phyloP scores from a whole-genome alignment of 495 filamentous ascomycete species.

The Achaetomiella virescens region DNA sequence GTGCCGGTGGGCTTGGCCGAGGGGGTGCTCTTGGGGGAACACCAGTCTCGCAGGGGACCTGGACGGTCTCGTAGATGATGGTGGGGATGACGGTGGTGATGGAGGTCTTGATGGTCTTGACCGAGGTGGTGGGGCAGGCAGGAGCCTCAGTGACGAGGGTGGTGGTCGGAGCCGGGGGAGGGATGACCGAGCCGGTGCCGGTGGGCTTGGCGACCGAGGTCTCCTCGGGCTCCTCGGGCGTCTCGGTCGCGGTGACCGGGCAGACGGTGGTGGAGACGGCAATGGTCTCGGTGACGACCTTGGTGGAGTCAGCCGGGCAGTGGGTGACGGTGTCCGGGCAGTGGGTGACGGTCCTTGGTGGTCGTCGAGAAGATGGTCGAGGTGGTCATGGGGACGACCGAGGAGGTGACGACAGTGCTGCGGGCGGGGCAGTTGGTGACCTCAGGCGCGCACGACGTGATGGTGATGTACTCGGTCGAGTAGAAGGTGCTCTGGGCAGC shows the following conservation, averaged over 20 bases:
- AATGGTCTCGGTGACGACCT: conserved; percentile 29
- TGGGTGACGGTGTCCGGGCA: conserved; percentile 54
- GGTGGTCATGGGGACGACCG: conserved; percentile 36
- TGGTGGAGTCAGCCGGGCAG: conserved; percentile 51
- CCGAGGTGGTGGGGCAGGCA: conserved; percentile 31
- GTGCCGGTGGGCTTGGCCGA: conserved; percentile 26
- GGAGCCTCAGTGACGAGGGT: conserved; percentile 25
- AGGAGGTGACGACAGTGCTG: conserved; percentile 35
- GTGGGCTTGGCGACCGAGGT: conserved; percentile 18
- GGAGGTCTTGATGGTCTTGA: conserved; percentile 37
- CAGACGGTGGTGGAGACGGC: conserved; percentile 31
- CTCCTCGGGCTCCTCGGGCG: conserved; percentile 14
- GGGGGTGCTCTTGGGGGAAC: conserved; percentile 18
- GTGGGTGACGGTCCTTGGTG: conserved; percentile 52
- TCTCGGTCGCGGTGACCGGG: conserved; percentile 26
- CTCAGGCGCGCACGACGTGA: conserved; percentile 47
- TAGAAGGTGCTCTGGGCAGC: conserved; percentile 43
- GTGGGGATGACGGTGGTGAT: conserved; percentile 47
- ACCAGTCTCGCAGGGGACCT: conserved; percentile 32
- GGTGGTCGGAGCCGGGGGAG: neutral
- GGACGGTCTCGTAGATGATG: conserved; percentile 49
- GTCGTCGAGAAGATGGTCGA: conserved; percentile 48
- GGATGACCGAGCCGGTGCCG: neutral
- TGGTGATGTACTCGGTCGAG: conserved; percentile 50
- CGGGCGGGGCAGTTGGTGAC: conserved; percentile 50